Percentiles rank a stretch among this genome's conserved stretches.
Conservation (phyloP, 1,284 basidiomycete genomes). For the Puccinia horiana region DNA sequence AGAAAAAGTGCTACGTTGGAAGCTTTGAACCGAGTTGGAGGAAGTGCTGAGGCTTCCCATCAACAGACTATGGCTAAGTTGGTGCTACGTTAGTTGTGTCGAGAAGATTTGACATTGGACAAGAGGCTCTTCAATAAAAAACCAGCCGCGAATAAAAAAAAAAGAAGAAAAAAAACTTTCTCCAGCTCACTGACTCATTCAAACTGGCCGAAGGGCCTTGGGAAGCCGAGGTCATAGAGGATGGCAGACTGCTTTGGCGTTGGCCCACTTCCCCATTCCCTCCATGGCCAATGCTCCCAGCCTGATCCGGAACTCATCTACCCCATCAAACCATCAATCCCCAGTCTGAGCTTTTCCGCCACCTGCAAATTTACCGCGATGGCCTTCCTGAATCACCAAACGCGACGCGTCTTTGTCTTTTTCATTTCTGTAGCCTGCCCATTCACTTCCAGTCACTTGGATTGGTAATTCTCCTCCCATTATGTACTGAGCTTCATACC, state of each 20-base stretch:
- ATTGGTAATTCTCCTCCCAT: too few species aligned
- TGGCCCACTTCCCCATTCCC: neutral
- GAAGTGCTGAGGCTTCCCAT: neutral
- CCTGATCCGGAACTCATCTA: neutral
- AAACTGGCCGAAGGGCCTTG: neutral
- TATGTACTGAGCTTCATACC: too few species aligned
- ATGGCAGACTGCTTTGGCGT: neutral
- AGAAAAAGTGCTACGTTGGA: neutral
- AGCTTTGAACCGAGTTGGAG: constrained; percentile 7
- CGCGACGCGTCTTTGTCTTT: too few species aligned
- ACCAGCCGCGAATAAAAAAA: too few species aligned
- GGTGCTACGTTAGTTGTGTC: neutral
- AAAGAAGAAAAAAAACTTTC: too few species aligned
- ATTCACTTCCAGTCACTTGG: too few species aligned
- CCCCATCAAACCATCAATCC: neutral
- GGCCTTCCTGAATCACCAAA: too few species aligned
- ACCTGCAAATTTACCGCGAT: too few species aligned
- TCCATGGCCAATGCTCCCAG: neutral
- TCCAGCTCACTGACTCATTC: too few species aligned
- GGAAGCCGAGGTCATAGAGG: neutral
- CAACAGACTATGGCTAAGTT: neutral
- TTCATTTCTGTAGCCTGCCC: too few species aligned
- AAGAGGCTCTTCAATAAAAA: too few species aligned
- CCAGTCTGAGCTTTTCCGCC: neutral
- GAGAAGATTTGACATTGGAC: neutral